These are phyloP conservation scores for Ophiocytium majus DNA, from an alignment of 352 stramenopile species.

Conservation along the genomic window DNA sequence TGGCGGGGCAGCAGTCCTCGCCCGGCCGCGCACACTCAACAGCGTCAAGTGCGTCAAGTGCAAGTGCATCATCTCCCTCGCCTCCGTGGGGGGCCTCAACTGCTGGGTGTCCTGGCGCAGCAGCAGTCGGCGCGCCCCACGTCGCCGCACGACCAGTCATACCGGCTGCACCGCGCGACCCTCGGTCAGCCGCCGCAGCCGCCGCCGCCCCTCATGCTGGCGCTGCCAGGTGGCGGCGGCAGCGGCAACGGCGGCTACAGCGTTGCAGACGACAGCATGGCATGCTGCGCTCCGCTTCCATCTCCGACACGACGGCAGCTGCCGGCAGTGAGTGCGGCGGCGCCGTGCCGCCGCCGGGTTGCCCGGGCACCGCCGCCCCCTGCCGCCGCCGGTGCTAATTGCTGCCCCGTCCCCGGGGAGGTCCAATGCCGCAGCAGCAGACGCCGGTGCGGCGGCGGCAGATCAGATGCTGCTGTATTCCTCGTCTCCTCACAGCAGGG, in stretches of 20 bases:
- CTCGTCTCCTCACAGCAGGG: too few relatives aligned
- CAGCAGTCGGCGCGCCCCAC: neutral
- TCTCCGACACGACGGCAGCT: too few relatives aligned
- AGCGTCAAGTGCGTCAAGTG: neutral
- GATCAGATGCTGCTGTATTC: too few relatives aligned
- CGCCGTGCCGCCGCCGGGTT: too few relatives aligned
- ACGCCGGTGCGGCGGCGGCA: too few relatives aligned
- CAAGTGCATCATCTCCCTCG: conserved; percentile 25
- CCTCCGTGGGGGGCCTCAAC: conserved; percentile 46
- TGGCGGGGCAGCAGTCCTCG: conserved; percentile 17
- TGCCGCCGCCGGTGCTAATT: too few relatives aligned
- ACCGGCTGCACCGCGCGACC: neutral
- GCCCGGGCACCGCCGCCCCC: too few relatives aligned
- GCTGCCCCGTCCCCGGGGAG: too few relatives aligned
- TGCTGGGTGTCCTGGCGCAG: conserved; percentile 20
- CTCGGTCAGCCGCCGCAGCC: neutral
- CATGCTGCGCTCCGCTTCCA: neutral
- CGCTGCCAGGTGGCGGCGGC: too few relatives aligned
- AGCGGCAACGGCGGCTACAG: neutral
- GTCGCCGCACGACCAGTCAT: neutral
- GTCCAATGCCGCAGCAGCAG: too few relatives aligned
- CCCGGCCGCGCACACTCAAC: neutral
- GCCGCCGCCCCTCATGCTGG: too few relatives aligned
- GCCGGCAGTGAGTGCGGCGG: too few relatives aligned
- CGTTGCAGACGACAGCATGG: neutral